These are phyloP conservation scores for Marchantia polymorpha DNA, from an alignment of 225 moss, liverwort and hornwort genomes.

Conservation along the genomic window DNA sequence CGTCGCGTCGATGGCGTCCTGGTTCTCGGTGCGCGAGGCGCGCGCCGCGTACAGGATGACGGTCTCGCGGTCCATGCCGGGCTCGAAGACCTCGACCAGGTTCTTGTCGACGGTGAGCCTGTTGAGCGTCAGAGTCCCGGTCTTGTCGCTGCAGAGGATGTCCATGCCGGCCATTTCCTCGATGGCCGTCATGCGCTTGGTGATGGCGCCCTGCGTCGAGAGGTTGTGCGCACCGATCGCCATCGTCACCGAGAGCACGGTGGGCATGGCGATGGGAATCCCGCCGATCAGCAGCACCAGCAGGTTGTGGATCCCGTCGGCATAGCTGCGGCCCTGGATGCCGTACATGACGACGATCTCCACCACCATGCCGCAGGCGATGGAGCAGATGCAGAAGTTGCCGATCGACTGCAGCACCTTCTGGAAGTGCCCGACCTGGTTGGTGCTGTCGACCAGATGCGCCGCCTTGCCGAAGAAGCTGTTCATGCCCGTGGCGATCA, in stretches of 20 bases:
- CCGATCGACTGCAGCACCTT: slow-evolving; percentile 67
- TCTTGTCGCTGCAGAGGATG: slow-evolving; percentile 52
- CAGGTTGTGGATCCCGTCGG: slow-evolving; percentile 58
- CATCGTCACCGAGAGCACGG: slow-evolving; percentile 80
- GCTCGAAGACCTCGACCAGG: slow-evolving; percentile 13
- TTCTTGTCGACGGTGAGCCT: slow-evolving; percentile 25
- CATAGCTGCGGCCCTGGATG: slow-evolving; percentile 55
- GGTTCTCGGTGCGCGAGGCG: slow-evolving; percentile 20
- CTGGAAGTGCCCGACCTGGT: slow-evolving; percentile 82
- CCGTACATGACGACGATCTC: slow-evolving; percentile 69
- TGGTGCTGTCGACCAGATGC: slow-evolving; percentile 78
- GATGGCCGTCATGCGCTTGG: slow-evolving; percentile 79
- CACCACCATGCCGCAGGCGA: slow-evolving; percentile 55
- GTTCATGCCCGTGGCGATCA: slow-evolving; percentile 73
- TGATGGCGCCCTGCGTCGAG: slow-evolving; percentile 67
- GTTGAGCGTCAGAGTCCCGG: slow-evolving; percentile 28
- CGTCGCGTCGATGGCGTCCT: slow-evolving; percentile 25
- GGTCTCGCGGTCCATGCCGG: slow-evolving; percentile 11
- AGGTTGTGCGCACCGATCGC: slow-evolving; percentile 77
- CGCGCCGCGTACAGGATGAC: slow-evolving; percentile 17
- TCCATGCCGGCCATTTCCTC: slow-evolving; percentile 89
- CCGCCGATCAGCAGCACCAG: slow-evolving; percentile 81
- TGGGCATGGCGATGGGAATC: slow-evolving; percentile 83
- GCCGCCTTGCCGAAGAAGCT: slow-evolving; percentile 84
- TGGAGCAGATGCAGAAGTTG: slow-evolving; percentile 72